phyloP scores from a whole-genome alignment of 306 rosid genomes.

The Bauhinia variegata region DNA sequence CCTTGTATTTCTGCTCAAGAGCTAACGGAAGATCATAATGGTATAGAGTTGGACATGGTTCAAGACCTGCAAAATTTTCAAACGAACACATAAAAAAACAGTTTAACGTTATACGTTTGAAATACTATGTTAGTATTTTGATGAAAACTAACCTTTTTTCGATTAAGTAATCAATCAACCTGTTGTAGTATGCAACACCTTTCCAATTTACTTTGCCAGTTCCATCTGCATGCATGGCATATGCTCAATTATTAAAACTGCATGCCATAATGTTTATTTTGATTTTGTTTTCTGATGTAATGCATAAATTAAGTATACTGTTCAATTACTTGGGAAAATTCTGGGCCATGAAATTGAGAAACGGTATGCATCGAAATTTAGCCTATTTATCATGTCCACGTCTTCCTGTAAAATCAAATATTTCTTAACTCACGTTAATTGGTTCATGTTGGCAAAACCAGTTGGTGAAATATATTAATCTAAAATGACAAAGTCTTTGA shows the following conservation, averaged over 20 bases:
- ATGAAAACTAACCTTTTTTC: slow-evolving; percentile 58
- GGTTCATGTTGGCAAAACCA: too few species aligned
- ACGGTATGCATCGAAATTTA: slow-evolving; percentile 87
- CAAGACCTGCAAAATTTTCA: slow-evolving; percentile 58
- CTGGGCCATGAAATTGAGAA: slow-evolving; percentile 98
- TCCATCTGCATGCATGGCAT: slow-evolving; percentile 60
- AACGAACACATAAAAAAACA: background rate
- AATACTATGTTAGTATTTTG: background rate
- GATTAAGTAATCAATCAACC: slow-evolving; percentile 74
- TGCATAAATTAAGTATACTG: background rate
- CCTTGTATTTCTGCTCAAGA: slow-evolving; percentile 79
- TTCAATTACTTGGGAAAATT: slow-evolving; percentile 75
- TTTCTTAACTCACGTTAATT: too few species aligned
- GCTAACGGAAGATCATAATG: slow-evolving; percentile 94
- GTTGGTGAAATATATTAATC: background rate
- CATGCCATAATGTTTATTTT: background rate
- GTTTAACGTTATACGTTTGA: background rate
- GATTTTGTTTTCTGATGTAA: background rate
- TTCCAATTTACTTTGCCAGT: slow-evolving; percentile 81
- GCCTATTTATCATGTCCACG: slow-evolving; percentile 64
- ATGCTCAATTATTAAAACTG: background rate
- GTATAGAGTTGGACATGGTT: slow-evolving; percentile 88
- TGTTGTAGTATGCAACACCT: slow-evolving; percentile 91
- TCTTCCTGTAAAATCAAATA: slow-evolving; percentile 61
- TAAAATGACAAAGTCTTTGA: too few species aligned